These are phyloP conservation scores for Aspergillus texensis DNA, from an alignment of 2,329 filamentous ascomycete genomes.

Conservation along the genomic window DNA sequence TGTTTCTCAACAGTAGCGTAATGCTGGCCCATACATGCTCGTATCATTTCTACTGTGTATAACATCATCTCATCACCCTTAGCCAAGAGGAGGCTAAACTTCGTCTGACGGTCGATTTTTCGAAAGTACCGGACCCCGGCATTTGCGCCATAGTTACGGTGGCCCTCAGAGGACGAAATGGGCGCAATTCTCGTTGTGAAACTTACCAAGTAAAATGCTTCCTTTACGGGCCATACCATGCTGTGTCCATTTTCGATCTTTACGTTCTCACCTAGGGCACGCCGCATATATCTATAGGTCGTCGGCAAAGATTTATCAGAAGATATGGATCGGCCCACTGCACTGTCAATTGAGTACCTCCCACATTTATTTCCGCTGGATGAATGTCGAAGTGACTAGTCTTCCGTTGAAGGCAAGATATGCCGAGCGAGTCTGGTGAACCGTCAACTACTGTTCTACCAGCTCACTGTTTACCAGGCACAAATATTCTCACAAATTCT, in stretches of 20 bases:
- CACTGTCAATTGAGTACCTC: background rate
- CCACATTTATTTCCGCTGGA: background rate
- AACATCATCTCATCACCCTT: background rate
- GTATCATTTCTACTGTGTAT: background rate
- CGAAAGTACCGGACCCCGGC: background rate
- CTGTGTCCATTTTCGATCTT: too few species aligned
- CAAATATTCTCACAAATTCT: background rate
- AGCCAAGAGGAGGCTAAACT: background rate
- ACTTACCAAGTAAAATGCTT: background rate
- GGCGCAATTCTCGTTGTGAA: background rate
- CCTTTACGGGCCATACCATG: background rate
- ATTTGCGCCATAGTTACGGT: background rate
- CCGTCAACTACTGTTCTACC: background rate
- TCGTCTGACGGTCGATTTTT: background rate
- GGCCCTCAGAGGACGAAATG: background rate
- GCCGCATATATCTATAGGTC: background rate
- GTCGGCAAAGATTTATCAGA: background rate
- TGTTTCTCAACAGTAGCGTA: background rate
- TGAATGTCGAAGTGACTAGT: background rate
- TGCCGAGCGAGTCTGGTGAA: background rate
- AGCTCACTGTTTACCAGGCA: background rate
- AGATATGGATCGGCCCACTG: background rate
- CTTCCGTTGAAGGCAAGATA: background rate
- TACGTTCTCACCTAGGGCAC: background rate
- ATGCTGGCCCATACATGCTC: background rate